A percentile compares a stretch with the other conserved stretches of the same genome.
Conservation (phyloP, 2,329 filamentous ascomycete species). For the Fusarium temperatum region DNA sequence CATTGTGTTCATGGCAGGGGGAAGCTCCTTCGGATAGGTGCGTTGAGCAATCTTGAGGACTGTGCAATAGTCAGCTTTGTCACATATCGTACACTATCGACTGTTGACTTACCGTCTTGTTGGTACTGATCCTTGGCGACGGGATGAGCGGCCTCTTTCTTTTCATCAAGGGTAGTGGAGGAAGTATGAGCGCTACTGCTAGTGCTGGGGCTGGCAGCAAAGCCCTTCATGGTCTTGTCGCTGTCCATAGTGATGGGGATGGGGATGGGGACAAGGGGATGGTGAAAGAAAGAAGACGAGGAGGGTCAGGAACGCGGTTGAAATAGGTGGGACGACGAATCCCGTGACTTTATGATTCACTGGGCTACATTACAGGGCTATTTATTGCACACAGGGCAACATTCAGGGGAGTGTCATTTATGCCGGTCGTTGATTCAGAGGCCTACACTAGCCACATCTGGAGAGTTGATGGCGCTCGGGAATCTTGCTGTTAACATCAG, state of each 20-base stretch:
- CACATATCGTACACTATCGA: background rate
- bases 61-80: background rate
- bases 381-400: background rate
- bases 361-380: background rate
- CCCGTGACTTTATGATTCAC: background rate
- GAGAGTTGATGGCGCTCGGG: background rate
- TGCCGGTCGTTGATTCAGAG: background rate
- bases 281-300: background rate
- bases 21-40: background rate
- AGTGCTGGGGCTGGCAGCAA: background rate
- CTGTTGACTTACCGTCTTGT: background rate
- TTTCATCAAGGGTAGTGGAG: background rate
- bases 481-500: background rate
- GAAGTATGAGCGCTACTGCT: background rate
- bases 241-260: background rate
- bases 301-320: background rate
- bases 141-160: background rate
- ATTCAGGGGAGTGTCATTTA: background rate
- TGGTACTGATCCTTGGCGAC: background rate
- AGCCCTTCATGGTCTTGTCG: background rate
- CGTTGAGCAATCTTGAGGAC: background rate
- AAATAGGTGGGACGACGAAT: background rate
- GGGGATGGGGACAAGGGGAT: background rate
- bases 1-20: background rate
- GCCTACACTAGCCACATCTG: background rate